Conservation (phyloP, 495 filamentous ascomycete genomes). For the Staphylotrichum longicolle region DNA sequence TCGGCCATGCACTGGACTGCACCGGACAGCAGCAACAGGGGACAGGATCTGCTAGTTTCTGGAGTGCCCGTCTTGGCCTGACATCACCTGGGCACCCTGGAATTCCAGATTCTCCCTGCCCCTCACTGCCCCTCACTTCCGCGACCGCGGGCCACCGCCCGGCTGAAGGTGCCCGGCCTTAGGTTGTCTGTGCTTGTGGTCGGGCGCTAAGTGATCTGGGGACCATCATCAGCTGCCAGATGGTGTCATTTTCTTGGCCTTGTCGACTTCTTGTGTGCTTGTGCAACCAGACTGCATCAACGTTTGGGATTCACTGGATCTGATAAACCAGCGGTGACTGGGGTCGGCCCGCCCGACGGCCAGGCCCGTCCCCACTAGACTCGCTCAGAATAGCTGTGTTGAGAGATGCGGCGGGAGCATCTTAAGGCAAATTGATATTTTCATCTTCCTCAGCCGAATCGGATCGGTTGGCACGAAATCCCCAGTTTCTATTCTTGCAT, state of each 20-base stretch:
- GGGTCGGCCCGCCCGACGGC: too few relatives aligned
- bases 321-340: too few relatives aligned
- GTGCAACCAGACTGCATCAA: too few relatives aligned
- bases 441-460: too few relatives aligned
- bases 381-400: not conserved
- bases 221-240: too few relatives aligned
- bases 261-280: too few relatives aligned
- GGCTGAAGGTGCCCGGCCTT: conserved; percentile 3
- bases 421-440: not conserved
- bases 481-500: too few relatives aligned
- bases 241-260: too few relatives aligned
- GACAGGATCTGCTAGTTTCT: conserved; percentile 9
- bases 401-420: too few relatives aligned
- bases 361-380: not conserved
- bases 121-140: conserved; percentile 12
- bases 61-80: conserved; percentile 13
- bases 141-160: not conserved
- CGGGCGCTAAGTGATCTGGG: not conserved
- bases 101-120: conserved; percentile 25
- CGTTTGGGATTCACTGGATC: too few relatives aligned
- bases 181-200: too few relatives aligned
- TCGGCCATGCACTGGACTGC: conserved; percentile 8
- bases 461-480: too few relatives aligned
- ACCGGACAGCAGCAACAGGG: not conserved
- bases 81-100: conserved; percentile 27